These are phyloP conservation scores for Calonectria crousiana DNA, from an alignment of 2,329 filamentous ascomycete genomes.

Conservation along the genomic window DNA sequence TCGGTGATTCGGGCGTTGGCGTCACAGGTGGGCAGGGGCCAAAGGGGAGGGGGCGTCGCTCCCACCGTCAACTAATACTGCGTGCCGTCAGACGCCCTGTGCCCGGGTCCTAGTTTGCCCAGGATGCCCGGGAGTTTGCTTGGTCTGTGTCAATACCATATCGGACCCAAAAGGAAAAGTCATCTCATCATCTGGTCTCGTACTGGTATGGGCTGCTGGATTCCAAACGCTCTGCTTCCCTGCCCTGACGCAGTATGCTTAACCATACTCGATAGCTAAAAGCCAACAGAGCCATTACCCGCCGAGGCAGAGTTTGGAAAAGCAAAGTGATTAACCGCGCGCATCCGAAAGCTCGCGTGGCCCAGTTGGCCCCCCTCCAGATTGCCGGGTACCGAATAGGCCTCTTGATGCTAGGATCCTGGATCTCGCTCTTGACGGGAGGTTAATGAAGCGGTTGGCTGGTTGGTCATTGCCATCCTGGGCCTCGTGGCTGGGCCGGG, in stretches of 20 bases:
- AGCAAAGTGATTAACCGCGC: slow-evolving; percentile 9
- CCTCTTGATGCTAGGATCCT: slow-evolving; percentile 24
- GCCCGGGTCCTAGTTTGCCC: slow-evolving; percentile 9
- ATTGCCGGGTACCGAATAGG: slow-evolving; percentile 21
- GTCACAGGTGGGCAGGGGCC: slow-evolving; percentile 41
- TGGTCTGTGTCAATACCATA: slow-evolving; percentile 2
- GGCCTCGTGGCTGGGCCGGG: slow-evolving; percentile 30
- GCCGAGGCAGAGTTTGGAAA: slow-evolving; percentile 2
- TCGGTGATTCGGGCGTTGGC: slow-evolving; percentile 42
- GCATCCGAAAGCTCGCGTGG: slow-evolving; percentile 36
- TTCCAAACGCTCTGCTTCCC: neutral
- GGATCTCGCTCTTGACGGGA: slow-evolving; percentile 7
- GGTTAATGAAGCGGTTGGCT: slow-evolving; percentile 10
- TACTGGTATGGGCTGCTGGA: neutral
- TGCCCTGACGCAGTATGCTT: neutral
- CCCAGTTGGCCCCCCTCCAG: slow-evolving; percentile 31
- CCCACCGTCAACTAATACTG: slow-evolving; percentile 32
- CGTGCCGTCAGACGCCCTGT: slow-evolving; percentile 27
- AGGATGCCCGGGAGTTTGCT: slow-evolving; percentile 16
- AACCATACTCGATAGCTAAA: neutral
- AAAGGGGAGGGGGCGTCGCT: slow-evolving; percentile 24
- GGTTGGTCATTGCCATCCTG: slow-evolving; percentile 23
- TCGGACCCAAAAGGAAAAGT: neutral
- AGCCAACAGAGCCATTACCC: neutral
- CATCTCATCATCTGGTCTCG: slow-evolving; percentile 9